phyloP scores from a whole-genome alignment of 495 filamentous ascomycete genomes.

The Talaromyces trachyspermus region DNA sequence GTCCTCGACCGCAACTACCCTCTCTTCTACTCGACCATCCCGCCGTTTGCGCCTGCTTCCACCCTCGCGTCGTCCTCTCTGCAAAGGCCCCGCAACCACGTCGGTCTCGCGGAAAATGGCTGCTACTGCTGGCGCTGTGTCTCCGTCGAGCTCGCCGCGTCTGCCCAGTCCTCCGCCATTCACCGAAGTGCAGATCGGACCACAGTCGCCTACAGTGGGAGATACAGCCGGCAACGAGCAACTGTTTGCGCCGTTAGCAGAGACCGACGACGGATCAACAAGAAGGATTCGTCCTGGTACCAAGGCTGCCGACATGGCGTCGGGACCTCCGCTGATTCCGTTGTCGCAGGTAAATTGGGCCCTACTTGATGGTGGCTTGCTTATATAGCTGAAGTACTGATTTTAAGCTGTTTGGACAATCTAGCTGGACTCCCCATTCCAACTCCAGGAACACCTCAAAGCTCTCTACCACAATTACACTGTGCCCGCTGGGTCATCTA shows the following conservation, averaged over 20 bases:
- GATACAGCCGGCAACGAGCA: conserved; percentile 33
- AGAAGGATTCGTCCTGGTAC: conserved; percentile 90
- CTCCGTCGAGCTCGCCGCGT: conserved; percentile 73
- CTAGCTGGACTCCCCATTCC: conserved; percentile 90
- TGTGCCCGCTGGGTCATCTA: conserved; percentile 48
- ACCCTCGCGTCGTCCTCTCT: conserved; percentile 14
- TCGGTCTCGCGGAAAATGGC: conserved; percentile 12
- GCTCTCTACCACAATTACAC: conserved; percentile 80
- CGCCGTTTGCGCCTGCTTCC: conserved; percentile 20
- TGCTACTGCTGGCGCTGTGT: conserved; percentile 50
- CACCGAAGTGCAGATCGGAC: conserved; percentile 82
- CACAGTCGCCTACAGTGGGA: conserved; percentile 66
- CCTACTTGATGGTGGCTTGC: too few relatives aligned
- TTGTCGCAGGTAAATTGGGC: conserved; percentile 60
- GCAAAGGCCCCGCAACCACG: conserved; percentile 3
- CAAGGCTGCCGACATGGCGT: conserved; percentile 80
- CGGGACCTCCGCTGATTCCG: conserved; percentile 80
- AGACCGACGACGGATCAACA: conserved; percentile 56
- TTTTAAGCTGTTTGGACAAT: too few relatives aligned
- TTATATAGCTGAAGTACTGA: too few relatives aligned
- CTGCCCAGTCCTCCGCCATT: conserved; percentile 84
- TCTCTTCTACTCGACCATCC: conserved; percentile 14
- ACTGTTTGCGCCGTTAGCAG: conserved; percentile 37
- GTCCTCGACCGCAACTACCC: background rate
- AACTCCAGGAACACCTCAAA: conserved; percentile 96